Percentiles rank a stretch among this genome's conserved stretches.
These are phyloP conservation scores for Metschnikowia reukaufii DNA, from an alignment of 805 yeast species.

Conservation along the genomic window DNA sequence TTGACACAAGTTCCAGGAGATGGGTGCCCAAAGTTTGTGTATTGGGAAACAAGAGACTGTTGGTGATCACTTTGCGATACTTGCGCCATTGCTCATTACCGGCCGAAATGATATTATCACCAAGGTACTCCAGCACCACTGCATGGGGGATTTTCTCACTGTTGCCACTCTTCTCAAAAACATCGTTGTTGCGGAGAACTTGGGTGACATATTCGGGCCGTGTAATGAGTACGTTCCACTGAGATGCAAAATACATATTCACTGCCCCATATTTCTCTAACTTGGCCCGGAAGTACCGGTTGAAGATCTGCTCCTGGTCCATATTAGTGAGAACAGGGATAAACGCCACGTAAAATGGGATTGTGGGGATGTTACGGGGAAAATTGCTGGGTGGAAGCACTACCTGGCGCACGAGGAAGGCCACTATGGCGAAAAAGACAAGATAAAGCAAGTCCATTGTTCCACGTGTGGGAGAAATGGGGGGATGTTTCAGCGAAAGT, in stretches of 20 bases:
- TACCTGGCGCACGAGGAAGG: constrained; percentile 15
- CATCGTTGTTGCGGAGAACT: constrained; percentile 48
- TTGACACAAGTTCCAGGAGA: constrained; percentile 30
- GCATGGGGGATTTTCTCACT: constrained; percentile 58
- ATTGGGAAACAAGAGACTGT: constrained; percentile 52
- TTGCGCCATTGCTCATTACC: constrained; percentile 53
- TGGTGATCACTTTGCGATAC: constrained; percentile 46
- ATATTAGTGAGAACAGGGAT: constrained; percentile 42
- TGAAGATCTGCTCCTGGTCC: constrained; percentile 51
- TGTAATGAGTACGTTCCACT: constrained; percentile 59
- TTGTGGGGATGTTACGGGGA: constrained; percentile 55
- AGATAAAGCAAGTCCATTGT: constrained; percentile 2
- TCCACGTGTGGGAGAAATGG: too few relatives aligned
- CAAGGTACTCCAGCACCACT: constrained; percentile 54
- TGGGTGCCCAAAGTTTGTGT: constrained; percentile 39
- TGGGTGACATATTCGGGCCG: constrained; percentile 47
- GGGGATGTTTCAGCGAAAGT: too few relatives aligned
- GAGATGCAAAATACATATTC: constrained; percentile 57
- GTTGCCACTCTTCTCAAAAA: constrained; percentile 60
- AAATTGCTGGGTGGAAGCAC: constrained; percentile 50
- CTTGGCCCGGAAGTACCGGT: constrained; percentile 41
- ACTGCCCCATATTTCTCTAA: constrained; percentile 57
- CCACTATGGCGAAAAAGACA: neutral
- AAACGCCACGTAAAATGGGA: constrained; percentile 60
- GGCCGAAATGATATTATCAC: constrained; percentile 61